Conservation (phyloP, 495 filamentous ascomycete species). For the Lasiosphaeriaceae sp. region DNA sequence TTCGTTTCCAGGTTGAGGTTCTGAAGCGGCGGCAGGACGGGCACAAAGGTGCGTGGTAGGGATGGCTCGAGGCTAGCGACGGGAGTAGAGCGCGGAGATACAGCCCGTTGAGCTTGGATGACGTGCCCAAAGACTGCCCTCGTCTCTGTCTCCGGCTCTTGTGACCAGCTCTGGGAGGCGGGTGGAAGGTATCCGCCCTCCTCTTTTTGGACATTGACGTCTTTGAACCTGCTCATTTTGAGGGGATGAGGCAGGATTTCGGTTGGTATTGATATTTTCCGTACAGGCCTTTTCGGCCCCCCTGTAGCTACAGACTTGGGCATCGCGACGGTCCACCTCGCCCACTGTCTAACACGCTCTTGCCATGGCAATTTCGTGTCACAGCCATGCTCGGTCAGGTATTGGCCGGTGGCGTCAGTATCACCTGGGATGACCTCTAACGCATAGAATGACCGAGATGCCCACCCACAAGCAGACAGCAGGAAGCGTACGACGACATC, state of each 20-base stretch:
- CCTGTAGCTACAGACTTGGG: too few relatives aligned
- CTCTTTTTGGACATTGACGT: too few relatives aligned
- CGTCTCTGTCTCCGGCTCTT: slow-evolving; percentile 23
- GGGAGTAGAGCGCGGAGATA: slow-evolving; percentile 16
- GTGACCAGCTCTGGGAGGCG: slow-evolving; percentile 26
- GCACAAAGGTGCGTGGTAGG: slow-evolving; percentile 22
- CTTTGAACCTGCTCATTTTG: not conserved
- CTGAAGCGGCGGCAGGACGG: slow-evolving; percentile 18
- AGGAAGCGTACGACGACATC: slow-evolving; percentile 44
- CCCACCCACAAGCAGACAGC: slow-evolving; percentile 29
- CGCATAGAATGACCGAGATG: slow-evolving; percentile 15
- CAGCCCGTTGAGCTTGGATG: slow-evolving; percentile 25
- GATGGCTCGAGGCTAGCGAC: slow-evolving; percentile 11
- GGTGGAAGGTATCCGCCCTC: not conserved
- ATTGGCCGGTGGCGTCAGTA: slow-evolving; percentile 13
- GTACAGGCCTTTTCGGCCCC: too few relatives aligned
- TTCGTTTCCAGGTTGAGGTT: slow-evolving; percentile 18
- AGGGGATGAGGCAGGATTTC: not conserved
- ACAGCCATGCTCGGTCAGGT: slow-evolving; percentile 20
- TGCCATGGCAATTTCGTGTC: slow-evolving; percentile 40
- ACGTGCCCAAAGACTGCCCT: slow-evolving; percentile 40
- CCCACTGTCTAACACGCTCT: slow-evolving; percentile 38
- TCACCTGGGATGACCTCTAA: slow-evolving; percentile 7
- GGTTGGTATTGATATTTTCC: too few relatives aligned
- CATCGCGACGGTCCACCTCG: slow-evolving; percentile 25